phyloP scores from a whole-genome alignment of 202 grass and related monocot genomes.

The Digitaria exilis region DNA sequence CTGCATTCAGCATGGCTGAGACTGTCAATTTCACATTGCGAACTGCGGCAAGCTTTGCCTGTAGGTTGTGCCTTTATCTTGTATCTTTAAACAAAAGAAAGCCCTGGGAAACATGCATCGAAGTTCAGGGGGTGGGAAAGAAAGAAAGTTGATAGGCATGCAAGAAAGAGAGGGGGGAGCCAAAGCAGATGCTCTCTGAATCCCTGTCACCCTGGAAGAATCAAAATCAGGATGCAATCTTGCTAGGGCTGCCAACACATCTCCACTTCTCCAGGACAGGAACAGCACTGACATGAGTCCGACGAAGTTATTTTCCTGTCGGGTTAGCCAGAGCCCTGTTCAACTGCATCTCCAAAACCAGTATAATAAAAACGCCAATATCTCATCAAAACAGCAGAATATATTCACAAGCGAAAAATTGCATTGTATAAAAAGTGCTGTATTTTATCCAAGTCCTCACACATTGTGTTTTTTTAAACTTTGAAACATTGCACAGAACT shows the following conservation, averaged over 20 bases:
- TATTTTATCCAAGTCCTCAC: neutral
- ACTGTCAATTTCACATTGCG: conserved; percentile 13
- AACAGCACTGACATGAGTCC: conserved; percentile 17
- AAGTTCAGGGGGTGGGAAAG: neutral
- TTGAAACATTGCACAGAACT: neutral
- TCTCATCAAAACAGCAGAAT: neutral
- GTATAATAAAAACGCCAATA: neutral
- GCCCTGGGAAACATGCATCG: conserved; percentile 20
- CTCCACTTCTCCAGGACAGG: neutral
- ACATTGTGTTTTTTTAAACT: neutral
- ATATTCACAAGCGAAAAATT: neutral
- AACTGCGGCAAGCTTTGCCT: neutral
- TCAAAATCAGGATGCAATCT: conserved; percentile 30
- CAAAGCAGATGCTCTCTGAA: conserved; percentile 47
- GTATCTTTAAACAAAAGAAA: neutral
- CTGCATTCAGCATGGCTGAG: neutral
- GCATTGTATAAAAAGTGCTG: neutral
- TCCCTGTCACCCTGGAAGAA: conserved; percentile 32
- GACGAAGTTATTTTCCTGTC: conserved; percentile 23
- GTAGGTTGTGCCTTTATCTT: neutral
- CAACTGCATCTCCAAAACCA: neutral
- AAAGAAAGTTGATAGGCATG: conserved; percentile 14
- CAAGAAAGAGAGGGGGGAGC: neutral
- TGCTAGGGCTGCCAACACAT: conserved; percentile 4
- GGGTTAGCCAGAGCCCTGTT: conserved; percentile 3